Evolutionary conservation across 164 flowering plant species (phyloP), one percentile per base, ranked within the genome.

Genomic region (Kalanchoe fedtschenkoi): DNA sequence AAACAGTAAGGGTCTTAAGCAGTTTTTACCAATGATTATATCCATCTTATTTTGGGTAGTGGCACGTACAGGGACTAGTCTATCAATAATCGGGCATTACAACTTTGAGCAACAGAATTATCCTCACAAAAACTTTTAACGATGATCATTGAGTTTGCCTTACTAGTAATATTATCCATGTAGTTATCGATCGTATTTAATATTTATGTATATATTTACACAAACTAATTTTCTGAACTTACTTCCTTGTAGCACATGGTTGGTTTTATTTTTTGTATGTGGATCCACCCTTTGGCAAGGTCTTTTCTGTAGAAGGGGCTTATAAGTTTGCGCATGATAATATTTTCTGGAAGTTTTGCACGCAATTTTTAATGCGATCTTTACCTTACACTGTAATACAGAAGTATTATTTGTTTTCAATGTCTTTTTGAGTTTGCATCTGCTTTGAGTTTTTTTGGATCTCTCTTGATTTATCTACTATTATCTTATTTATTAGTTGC

Each of bases 1-100:
- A 95, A 80, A 93, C 99, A 38, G 98, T 93, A 38, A 68, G n/a
- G n/a, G 68, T 60, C 59, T 64, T 41, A 32, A 42, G 7, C 41
- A 59, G 30, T 13, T 8, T 58, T 58, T 37, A 8, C 38, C 38
- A 17, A 34, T n/a, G 39, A 21, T 1, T 42, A 1, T 51, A 6
- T 37, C 39, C 39, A 37, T 37, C 13, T 5, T 37, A 37, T 37
- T 24, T 26, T 4, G n/a, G n/a, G n/a, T n/a, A n/a, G n/a, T n/a
- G n/a, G n/a, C n/a, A n/a, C n/a, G n/a, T n/a, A n/a, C n/a, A n/a
- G n/a, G n/a, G n/a, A n/a, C n/a, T n/a, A n/a, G n/a, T n/a, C n/a
- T n/a, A n/a, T n/a, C n/a, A n/a, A n/a, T n/a, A n/a, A n/a, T n/a
- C n/a, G n/a, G n/a, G n/a, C n/a, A n/a, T n/a, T n/a, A n/a, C n/a